phyloP scores from a whole-genome alignment of 306 rosid genomes.

The Inga oerstediana region DNA sequence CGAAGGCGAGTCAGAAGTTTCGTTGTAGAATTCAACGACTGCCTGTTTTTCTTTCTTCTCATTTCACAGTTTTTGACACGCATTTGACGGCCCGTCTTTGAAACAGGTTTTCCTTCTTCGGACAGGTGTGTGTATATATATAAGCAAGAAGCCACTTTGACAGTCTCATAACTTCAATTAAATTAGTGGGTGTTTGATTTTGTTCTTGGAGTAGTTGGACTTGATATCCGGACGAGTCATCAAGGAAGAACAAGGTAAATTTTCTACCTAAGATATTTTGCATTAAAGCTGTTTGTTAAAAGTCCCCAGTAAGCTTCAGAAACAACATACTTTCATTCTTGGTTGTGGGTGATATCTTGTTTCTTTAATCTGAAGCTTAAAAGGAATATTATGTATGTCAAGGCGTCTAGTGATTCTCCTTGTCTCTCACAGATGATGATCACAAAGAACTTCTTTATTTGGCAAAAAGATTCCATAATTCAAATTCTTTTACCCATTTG shows the following conservation, averaged over 20 bases:
- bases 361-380: constrained; percentile 15
- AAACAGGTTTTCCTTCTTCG: neutral
- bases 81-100: constrained; percentile 24
- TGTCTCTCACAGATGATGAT: neutral
- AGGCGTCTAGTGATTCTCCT: neutral
- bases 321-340: neutral
- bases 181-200: neutral
- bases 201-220: neutral
- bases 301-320: neutral
- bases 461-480: constrained; percentile 17
- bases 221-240: constrained; percentile 16
- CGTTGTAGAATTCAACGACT: constrained; percentile 44
- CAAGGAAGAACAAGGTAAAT: constrained; percentile 32
- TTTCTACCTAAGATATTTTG: neutral
- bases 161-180: constrained; percentile 25
- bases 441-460: neutral
- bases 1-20: neutral
- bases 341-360: neutral
- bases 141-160: constrained; percentile 21
- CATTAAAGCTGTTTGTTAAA: neutral
- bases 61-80: constrained; percentile 48
- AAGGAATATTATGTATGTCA: neutral
- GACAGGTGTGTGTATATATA: constrained; percentile 3
- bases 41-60: neutral
- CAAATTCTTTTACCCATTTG: neutral